Conservation (phyloP, 192 early-diverging fungal genomes). For the Spizellomyces punctatus region DNA sequence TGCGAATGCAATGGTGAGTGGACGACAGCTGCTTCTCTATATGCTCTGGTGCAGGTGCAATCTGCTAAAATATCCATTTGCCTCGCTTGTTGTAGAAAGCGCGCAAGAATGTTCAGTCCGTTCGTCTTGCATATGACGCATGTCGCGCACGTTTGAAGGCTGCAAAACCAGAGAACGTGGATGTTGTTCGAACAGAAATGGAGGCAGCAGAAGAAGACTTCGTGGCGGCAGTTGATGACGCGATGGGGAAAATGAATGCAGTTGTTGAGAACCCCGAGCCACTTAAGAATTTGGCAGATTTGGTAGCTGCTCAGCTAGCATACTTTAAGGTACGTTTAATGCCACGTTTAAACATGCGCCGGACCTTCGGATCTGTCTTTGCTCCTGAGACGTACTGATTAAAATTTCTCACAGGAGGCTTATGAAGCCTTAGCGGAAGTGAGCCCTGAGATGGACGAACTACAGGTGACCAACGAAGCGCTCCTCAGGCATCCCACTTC, state of each 20-base stretch:
- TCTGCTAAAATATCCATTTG: background rate
- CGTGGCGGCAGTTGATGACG: slow-evolving; percentile 93
- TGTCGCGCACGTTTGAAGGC: slow-evolving; percentile 78
- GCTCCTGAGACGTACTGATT: slow-evolving; percentile 39
- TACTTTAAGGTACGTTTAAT: slow-evolving; percentile 73
- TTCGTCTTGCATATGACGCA: slow-evolving; percentile 85
- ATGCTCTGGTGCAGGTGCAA: too few species aligned
- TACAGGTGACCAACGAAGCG: slow-evolving; percentile 91
- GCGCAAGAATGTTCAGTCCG: slow-evolving; percentile 79
- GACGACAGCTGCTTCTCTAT: background rate
- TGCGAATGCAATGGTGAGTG: slow-evolving; percentile 68
- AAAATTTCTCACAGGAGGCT: slow-evolving; percentile 19
- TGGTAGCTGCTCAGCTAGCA: slow-evolving; percentile 82
- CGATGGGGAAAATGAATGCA: slow-evolving; percentile 90
- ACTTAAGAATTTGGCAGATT: slow-evolving; percentile 78
- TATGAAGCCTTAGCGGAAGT: slow-evolving; percentile 47
- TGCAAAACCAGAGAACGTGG: slow-evolving; percentile 69
- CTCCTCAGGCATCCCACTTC: slow-evolving; percentile 66
- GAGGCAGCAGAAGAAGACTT: slow-evolving; percentile 93
- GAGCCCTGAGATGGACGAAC: slow-evolving; percentile 90
- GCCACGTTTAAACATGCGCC: slow-evolving; percentile 3
- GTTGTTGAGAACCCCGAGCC: slow-evolving; percentile 88
- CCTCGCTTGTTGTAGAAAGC: slow-evolving; percentile 58
- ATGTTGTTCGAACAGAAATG: slow-evolving; percentile 79
- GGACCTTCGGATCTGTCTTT: slow-evolving; percentile 33